Evolutionary conservation across 306 rosid genomes (phyloP).

Genomic region (Carpinus fangiana): DNA sequence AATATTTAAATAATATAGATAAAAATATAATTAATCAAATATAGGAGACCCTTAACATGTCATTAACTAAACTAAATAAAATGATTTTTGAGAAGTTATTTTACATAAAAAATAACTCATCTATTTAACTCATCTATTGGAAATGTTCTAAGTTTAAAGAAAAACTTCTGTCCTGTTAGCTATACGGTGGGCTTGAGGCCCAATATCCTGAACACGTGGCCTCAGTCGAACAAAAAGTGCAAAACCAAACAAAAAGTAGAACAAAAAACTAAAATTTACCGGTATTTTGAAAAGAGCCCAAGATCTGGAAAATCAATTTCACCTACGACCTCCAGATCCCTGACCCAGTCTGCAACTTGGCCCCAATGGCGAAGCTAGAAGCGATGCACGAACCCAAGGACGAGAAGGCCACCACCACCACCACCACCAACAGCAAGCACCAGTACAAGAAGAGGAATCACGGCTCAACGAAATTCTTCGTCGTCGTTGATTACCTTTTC

Average conservation of each 20-base stretch:
- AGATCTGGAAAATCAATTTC: background rate
- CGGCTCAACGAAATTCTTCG: slow-evolving; percentile 60
- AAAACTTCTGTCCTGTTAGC: too few relatives aligned
- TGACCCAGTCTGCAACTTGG: slow-evolving; percentile 15
- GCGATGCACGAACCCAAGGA: slow-evolving; percentile 34
- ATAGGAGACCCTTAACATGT: too few relatives aligned
- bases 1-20: too few relatives aligned
- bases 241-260: background rate
- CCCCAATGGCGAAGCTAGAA: slow-evolving; percentile 58
- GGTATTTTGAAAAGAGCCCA: background rate
- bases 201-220: background rate
- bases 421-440: slow-evolving; percentile 11
- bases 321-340: background rate
- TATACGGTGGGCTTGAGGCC: background rate
- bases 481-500: slow-evolving; percentile 73
- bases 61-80: too few relatives aligned
- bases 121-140: too few relatives aligned
- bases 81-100: too few relatives aligned
- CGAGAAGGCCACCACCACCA: slow-evolving; percentile 2
- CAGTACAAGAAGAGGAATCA: slow-evolving; percentile 53
- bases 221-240: background rate
- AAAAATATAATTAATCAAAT: too few relatives aligned
- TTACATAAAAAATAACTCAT: too few relatives aligned
- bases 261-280: background rate
- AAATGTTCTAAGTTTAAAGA: too few relatives aligned